These are phyloP conservation scores for Paraconiothyrium brasiliense DNA, from an alignment of 2,329 filamentous ascomycete genomes.

Conservation along the genomic window DNA sequence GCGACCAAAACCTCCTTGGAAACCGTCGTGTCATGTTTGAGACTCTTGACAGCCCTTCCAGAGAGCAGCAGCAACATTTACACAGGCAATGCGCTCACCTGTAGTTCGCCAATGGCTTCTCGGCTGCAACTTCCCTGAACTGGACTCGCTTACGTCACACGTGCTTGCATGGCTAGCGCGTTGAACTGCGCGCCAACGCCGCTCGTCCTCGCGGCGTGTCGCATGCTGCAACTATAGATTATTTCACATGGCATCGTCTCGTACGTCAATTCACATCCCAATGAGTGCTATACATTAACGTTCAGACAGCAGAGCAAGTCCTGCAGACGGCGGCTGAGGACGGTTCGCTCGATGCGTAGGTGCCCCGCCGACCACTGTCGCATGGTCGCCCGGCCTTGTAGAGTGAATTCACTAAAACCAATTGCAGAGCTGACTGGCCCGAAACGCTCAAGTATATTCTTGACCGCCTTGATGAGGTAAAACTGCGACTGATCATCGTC, in stretches of 20 bases:
- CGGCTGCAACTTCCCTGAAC: background rate
- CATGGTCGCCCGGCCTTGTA: conserved; percentile 1
- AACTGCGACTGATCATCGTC: conserved; percentile 16
- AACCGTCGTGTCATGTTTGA: background rate
- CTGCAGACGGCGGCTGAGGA: conserved; percentile 66
- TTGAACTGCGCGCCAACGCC: background rate
- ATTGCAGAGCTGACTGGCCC: conserved; percentile 73
- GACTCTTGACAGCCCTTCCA: background rate
- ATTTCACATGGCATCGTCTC: conserved; percentile 3
- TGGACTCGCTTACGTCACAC: conserved; percentile 8
- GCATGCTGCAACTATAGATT: background rate
- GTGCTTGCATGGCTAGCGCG: conserved; percentile 7
- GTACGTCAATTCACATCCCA: background rate
- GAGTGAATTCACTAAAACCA: conserved; percentile 30
- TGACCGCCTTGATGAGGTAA: conserved; percentile 72
- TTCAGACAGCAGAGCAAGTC: conserved; percentile 56
- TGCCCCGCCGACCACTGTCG: conserved; percentile 21
- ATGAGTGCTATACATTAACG: conserved; percentile 29
- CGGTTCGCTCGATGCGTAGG: conserved; percentile 68
- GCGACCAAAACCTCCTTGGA: background rate
- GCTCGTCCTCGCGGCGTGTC: conserved; percentile 6
- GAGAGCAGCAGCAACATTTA: background rate
- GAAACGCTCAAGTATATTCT: conserved; percentile 71
- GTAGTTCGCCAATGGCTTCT: background rate
- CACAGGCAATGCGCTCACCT: too few relatives aligned